Percentiles rank a stretch among this genome's conserved stretches.
These are phyloP conservation scores for Tinospora cordifolia DNA, from an alignment of 164 flowering plant genomes.

Conservation along the genomic window DNA sequence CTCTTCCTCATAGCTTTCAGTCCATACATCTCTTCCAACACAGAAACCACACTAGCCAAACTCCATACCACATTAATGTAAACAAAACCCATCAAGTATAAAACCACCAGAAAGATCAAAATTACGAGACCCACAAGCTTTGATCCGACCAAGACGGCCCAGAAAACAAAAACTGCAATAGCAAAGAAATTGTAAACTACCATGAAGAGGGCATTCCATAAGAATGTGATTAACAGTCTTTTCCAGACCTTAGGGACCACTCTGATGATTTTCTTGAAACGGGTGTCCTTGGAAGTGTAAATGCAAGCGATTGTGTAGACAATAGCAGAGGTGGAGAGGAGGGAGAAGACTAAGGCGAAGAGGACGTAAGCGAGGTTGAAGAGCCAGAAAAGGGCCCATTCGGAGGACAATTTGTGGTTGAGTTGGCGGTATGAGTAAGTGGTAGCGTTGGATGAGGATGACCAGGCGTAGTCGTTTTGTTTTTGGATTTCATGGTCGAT, in stretches of 20 bases:
- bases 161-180: constrained; percentile 22
- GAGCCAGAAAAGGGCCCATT: constrained; percentile 39
- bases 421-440: constrained; percentile 19
- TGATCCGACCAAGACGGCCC: constrained; percentile 7
- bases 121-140: not conserved
- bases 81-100: constrained; percentile 54
- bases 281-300: constrained; percentile 62
- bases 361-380: constrained; percentile 53
- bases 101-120: constrained; percentile 16
- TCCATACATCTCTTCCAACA: constrained; percentile 75
- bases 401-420: constrained; percentile 16
- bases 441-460: constrained; percentile 7
- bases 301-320: constrained; percentile 80
- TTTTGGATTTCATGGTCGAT: constrained; percentile 8
- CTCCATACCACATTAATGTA: constrained; percentile 83
- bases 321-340: constrained; percentile 79
- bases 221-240: constrained; percentile 55
- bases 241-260: constrained; percentile 61
- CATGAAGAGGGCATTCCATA: constrained; percentile 49
- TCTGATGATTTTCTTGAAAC: constrained; percentile 46
- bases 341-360: constrained; percentile 74
- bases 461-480: not conserved
- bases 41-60: constrained; percentile 80
- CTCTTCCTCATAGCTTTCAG: constrained; percentile 77
- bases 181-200: constrained; percentile 33